Base-by-base conservation (phyloP, 1,139 yeast species). In the Starmera stellimalicola region DNA sequence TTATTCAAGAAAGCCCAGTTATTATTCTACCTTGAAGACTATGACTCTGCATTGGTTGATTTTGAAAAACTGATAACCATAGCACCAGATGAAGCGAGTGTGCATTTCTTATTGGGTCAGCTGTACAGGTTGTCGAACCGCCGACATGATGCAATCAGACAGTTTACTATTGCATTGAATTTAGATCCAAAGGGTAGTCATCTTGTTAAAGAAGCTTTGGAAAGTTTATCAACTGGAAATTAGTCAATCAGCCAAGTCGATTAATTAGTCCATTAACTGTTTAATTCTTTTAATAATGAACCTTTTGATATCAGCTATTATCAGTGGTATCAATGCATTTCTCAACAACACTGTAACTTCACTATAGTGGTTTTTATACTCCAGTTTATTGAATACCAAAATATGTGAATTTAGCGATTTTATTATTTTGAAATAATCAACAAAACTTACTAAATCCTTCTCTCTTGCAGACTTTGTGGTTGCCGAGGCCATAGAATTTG, bases 61-160 rank as follows among this genome's bases (percentile, higher is more conserved):
- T 82, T 91, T 52, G 87, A 83, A 50, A 65, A 67, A 33, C 68
- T 93, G 37, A 74, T 72, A 43, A 43, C 45, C 1, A 43, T 51
- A 26, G 95, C 95, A 0, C 96, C 98, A 0, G 94, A 88, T 53
- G 97, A 93, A 54, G 94, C 96, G 0, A 77, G 87, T 36, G 95
- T 91, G 18, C 96, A 88, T 55, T 85, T 82, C 60, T 60, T 88
- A 33, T 64, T 91, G 33, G 98, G 96, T 15, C 88, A 87, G 53
- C 65, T 88, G 39, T 85, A 87, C 63, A 83, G 81, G 50, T 71
- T 80, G 26, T 73, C 80, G 44, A 77, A 80, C 24, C 77, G 83
- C 44, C 79, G 77, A 49, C 75, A 73, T 45, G 76, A 70, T 43
- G 97, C 98, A 2, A 73, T 91, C 29, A 74, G 75, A 46, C 94